These are phyloP conservation scores for Myxozyma udenii DNA, from an alignment of 805 yeast species.

Conservation along the genomic window DNA sequence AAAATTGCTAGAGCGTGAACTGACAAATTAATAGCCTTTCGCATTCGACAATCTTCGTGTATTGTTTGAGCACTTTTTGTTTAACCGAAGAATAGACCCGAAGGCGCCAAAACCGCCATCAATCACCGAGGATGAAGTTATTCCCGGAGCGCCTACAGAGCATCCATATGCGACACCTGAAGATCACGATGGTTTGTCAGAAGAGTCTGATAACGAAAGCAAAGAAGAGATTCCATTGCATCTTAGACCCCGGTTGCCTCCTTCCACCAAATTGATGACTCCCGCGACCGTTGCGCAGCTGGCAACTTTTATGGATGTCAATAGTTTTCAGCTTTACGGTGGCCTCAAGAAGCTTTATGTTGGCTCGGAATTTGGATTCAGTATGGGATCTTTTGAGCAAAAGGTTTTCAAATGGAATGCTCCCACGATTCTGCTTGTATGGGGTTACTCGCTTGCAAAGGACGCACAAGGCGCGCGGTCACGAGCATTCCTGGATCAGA, in stretches of 20 bases:
- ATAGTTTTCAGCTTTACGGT: constrained; percentile 27
- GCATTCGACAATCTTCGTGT: constrained; percentile 46
- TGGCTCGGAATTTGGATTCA: constrained; percentile 78
- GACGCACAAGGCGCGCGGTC: constrained; percentile 31
- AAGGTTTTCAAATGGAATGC: constrained; percentile 88
- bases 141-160: constrained; percentile 8
- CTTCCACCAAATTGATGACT: constrained; percentile 45
- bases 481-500: constrained; percentile 30
- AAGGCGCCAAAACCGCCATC: constrained; percentile 18
- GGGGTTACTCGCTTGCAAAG: constrained; percentile 49
- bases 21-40: constrained; percentile 40
- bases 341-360: constrained; percentile 57
- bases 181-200: constrained; percentile 26
- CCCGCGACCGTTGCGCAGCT: constrained; percentile 45
- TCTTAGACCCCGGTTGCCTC: constrained; percentile 23
- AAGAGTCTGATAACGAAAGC: constrained; percentile 8
- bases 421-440: constrained; percentile 68
- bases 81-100: constrained; percentile 33
- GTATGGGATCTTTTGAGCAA: constrained; percentile 80
- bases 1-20: background rate
- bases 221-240: constrained; percentile 5
- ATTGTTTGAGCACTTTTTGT: constrained; percentile 48
- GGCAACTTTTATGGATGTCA: constrained; percentile 39
- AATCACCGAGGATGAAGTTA: background rate
- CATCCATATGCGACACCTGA: constrained; percentile 18